These are phyloP conservation scores for Aspergillus spinulosporus DNA, from an alignment of 2,329 filamentous ascomycete species.

Conservation along the genomic window DNA sequence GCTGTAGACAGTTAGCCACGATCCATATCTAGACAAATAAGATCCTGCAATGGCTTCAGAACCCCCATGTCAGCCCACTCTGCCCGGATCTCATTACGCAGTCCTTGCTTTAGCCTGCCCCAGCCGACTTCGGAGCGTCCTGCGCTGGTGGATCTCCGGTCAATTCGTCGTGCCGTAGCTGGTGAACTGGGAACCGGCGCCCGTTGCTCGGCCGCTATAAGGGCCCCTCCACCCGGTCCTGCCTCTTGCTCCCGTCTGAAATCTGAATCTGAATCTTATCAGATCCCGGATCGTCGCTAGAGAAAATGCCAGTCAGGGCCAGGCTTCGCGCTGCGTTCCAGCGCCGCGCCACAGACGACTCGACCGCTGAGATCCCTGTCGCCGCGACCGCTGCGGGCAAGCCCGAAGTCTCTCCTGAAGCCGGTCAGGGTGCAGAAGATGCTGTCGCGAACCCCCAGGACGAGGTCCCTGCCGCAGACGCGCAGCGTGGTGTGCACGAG, in stretches of 20 bases:
- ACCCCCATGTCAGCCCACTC: not conserved
- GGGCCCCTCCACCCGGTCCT: not conserved
- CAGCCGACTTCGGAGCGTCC: not conserved
- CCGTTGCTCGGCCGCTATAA: not conserved
- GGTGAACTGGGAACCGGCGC: too few species aligned
- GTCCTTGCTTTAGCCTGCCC: not conserved
- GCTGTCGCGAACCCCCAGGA: not conserved
- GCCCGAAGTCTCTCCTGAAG: not conserved
- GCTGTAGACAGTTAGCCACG: not conserved
- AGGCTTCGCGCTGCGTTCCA: conserved; percentile 1
- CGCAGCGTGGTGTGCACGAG: conserved; percentile 42
- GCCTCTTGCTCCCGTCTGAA: not conserved
- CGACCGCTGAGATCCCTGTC: not conserved
- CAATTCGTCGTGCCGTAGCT: too few species aligned
- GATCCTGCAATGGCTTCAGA: not conserved
- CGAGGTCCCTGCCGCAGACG: conserved; percentile 11
- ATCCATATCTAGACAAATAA: not conserved
- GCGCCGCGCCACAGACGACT: not conserved
- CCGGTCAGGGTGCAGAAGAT: not conserved
- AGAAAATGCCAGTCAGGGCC: conserved; percentile 2
- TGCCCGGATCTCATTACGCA: not conserved
- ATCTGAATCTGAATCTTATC: not conserved
- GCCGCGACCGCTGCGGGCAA: not conserved
- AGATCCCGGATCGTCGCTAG: not conserved
- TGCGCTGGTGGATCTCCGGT: not conserved